These are phyloP conservation scores for Xylariales sp. DNA, from an alignment of 2,329 filamentous ascomycete genomes.

Conservation along the genomic window DNA sequence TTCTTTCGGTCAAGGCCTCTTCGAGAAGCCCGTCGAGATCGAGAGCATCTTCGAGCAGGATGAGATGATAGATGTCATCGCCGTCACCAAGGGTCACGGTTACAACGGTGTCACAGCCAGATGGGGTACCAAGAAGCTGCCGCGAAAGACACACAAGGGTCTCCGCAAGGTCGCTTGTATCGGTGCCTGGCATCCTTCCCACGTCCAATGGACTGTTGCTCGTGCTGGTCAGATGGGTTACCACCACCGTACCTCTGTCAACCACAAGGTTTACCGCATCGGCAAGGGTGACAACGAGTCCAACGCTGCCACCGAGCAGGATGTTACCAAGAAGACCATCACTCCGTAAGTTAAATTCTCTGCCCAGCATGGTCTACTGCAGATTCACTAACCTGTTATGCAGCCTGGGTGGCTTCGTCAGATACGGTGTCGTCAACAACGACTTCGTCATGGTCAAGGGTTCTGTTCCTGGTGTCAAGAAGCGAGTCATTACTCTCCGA, in stretches of 20 bases:
- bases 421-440: constrained; percentile 99
- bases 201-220: constrained; percentile 99
- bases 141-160: constrained; percentile 99
- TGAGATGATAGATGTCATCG: constrained; percentile 99
- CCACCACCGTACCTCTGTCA: constrained; percentile 99
- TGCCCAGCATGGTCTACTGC: background rate
- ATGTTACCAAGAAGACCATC: constrained; percentile 99
- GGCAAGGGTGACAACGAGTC: constrained; percentile 87
- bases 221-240: constrained; percentile 99
- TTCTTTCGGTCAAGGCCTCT: constrained; percentile 87
- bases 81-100: constrained; percentile 99
- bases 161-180: constrained; percentile 99
- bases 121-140: constrained; percentile 99
- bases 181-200: constrained; percentile 99
- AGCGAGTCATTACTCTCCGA: constrained; percentile 97
- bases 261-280: constrained; percentile 99
- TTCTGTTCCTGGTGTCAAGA: constrained; percentile 96
- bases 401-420: constrained; percentile 98
- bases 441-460: constrained; percentile 98
- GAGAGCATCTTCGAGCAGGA: constrained; percentile 97
- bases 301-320: constrained; percentile 91
- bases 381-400: constrained; percentile 13
- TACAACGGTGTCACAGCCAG: constrained; percentile 95
- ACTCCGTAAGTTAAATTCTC: constrained; percentile 93
- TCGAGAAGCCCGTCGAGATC: constrained; percentile 98